A percentile compares a stretch with the other conserved stretches of the same genome.
Evolutionary conservation across 257 asterid species (phyloP).

Genomic region (Anisodus acutangulus): DNA sequence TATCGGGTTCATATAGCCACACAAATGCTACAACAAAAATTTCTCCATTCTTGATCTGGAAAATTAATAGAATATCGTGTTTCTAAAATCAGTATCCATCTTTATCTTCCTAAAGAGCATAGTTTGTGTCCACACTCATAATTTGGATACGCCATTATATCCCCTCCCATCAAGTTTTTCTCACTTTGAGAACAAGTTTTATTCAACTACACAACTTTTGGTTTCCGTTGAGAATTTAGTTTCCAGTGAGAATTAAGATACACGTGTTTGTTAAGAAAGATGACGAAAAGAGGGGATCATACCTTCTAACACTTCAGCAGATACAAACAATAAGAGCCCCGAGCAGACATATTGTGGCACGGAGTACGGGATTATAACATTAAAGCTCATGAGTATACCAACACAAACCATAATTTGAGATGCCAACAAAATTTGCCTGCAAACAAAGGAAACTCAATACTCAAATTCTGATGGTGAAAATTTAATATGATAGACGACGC

Average conservation of each 20-base stretch:
- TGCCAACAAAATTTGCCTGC: slow-evolving; percentile 80
- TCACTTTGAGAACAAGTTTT: neutral
- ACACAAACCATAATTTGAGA: slow-evolving; percentile 68
- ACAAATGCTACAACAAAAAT: neutral
- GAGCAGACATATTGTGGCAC: slow-evolving; percentile 72
- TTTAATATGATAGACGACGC: neutral
- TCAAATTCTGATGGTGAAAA: neutral
- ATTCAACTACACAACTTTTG: neutral
- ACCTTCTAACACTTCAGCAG: slow-evolving; percentile 91
- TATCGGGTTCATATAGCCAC: neutral
- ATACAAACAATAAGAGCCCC: slow-evolving; percentile 70
- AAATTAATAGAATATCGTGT: neutral
- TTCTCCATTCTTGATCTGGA: neutral
- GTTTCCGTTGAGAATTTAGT: no score
- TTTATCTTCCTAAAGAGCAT: neutral
- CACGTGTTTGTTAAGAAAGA: neutral
- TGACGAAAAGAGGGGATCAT: neutral
- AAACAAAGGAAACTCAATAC: slow-evolving; percentile 2
- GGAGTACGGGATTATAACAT: slow-evolving; percentile 57
- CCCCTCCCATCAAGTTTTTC: neutral
- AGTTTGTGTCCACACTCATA: neutral
- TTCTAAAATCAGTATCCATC: neutral
- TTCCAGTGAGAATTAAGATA: neutral
- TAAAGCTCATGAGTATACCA: slow-evolving; percentile 68
- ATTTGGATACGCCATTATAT: neutral